Evolutionary conservation across 805 yeast genomes (phyloP).

Genomic region (Saccharomycopsis guyanensis): DNA sequence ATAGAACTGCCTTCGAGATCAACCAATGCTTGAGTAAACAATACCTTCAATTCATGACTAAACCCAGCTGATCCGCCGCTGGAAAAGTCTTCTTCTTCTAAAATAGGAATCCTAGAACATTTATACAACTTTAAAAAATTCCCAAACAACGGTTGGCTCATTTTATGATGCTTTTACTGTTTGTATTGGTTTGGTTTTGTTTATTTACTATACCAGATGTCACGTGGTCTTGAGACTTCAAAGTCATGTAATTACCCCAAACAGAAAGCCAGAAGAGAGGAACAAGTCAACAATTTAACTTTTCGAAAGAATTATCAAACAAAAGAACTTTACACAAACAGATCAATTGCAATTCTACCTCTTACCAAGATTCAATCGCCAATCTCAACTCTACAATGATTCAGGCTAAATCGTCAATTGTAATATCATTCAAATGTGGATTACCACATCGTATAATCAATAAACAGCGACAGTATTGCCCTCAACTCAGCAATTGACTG

Average conservation of each 20-base stretch:
- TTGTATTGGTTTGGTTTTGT: not conserved
- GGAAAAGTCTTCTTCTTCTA: slow-evolving; percentile 2
- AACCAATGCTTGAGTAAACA: not conserved
- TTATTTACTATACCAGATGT: too few relatives aligned
- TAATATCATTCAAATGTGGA: too few relatives aligned
- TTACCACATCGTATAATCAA: too few relatives aligned
- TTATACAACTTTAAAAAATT: slow-evolving; percentile 9
- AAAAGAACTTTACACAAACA: too few relatives aligned
- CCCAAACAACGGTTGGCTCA: slow-evolving; percentile 8
- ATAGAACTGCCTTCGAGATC: not conserved
- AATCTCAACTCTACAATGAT: too few relatives aligned
- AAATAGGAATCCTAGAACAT: slow-evolving; percentile 11
- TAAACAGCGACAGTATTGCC: not conserved
- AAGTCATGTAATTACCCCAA: too few relatives aligned
- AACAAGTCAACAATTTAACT: not conserved
- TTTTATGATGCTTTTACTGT: too few relatives aligned
- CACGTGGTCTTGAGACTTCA: too few relatives aligned
- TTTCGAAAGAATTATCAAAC: not conserved
- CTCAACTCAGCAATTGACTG: not conserved
- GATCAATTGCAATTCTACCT: too few relatives aligned
- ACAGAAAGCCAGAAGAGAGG: not conserved
- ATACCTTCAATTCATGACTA: not conserved
- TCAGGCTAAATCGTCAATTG: too few relatives aligned
- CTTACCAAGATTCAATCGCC: too few relatives aligned
- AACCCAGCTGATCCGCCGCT: not conserved